Evolutionary conservation across 495 filamentous ascomycete species (phyloP).

Genomic region (Talaromyces liani): DNA sequence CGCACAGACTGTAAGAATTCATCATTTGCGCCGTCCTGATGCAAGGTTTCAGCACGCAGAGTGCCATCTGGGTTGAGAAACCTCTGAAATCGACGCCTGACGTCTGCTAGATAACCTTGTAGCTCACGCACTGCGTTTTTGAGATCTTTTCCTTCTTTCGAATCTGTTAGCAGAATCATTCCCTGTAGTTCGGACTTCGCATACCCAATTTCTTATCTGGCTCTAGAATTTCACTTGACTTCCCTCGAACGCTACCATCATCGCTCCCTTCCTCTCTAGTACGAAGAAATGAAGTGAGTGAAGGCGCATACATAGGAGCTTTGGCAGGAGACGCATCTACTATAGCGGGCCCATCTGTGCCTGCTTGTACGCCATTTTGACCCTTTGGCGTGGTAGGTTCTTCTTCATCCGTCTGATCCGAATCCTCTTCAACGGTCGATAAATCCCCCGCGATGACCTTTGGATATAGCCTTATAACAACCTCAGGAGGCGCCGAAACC

Average conservation of each 20-base stretch:
- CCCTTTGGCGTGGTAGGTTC: slow-evolving; percentile 16
- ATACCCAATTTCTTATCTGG: slow-evolving; percentile 32
- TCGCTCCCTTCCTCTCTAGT: slow-evolving; percentile 36
- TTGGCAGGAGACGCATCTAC: slow-evolving; percentile 16
- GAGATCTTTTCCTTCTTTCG: slow-evolving; percentile 67
- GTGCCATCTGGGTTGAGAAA: slow-evolving; percentile 71
- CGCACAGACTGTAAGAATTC: slow-evolving; percentile 39
- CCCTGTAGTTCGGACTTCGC: slow-evolving; percentile 1
- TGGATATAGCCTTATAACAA: slow-evolving; percentile 81
- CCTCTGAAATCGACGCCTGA: slow-evolving; percentile 70
- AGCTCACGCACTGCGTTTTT: slow-evolving; percentile 72
- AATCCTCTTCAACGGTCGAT: slow-evolving; percentile 35
- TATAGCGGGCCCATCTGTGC: slow-evolving; percentile 19
- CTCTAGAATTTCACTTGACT: slow-evolving; percentile 16
- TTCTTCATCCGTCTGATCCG: slow-evolving; percentile 11
- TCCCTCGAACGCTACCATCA: slow-evolving; percentile 37
- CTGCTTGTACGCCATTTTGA: slow-evolving; percentile 17
- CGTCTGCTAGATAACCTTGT: slow-evolving; percentile 76
- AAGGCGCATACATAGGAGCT: slow-evolving; percentile 34
- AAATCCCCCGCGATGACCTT: slow-evolving; percentile 72
- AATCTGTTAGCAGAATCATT: background rate
- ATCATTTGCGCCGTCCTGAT: slow-evolving; percentile 43
- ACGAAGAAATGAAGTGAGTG: slow-evolving; percentile 51
- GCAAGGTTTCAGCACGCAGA: slow-evolving; percentile 50
- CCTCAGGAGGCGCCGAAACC: slow-evolving; percentile 79